These are phyloP conservation scores for Rubia yunnanensis DNA, from an alignment of 257 asterid genomes.

Conservation along the genomic window DNA sequence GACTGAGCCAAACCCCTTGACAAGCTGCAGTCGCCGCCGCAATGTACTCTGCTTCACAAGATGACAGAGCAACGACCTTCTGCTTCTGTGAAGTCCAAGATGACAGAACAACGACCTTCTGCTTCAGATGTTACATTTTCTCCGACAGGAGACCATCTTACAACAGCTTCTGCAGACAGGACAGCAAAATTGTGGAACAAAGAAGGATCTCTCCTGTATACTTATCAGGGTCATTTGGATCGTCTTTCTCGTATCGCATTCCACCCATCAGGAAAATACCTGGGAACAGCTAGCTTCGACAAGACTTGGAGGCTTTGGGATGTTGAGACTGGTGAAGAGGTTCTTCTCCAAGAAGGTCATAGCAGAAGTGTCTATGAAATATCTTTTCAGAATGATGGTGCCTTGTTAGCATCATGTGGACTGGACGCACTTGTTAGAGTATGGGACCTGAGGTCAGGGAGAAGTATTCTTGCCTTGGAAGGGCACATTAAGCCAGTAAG, in stretches of 20 bases:
- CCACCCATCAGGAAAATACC: slow-evolving; percentile 87
- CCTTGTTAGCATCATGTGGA: slow-evolving; percentile 92
- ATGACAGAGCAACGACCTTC: slow-evolving; percentile 74
- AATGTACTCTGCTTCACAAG: slow-evolving; percentile 33
- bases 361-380: slow-evolving; percentile 92
- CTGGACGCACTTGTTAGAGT: slow-evolving; percentile 89
- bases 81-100: no score
- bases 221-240: slow-evolving; percentile 84
- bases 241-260: slow-evolving; percentile 90
- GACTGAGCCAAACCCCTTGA: no score
- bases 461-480: slow-evolving; percentile 80
- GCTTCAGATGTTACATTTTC: slow-evolving; percentile 90
- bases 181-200: slow-evolving; percentile 74
- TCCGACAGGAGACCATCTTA: slow-evolving; percentile 51
- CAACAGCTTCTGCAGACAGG: slow-evolving; percentile 92
- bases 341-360: slow-evolving; percentile 97
- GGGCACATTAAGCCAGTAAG: slow-evolving; percentile 95
- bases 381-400: slow-evolving; percentile 79
- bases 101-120: slow-evolving; percentile 88
- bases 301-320: slow-evolving; percentile 97
- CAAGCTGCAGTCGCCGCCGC: no score
- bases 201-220: slow-evolving; percentile 59
- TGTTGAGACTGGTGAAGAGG: slow-evolving; percentile 88
- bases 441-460: slow-evolving; percentile 94
- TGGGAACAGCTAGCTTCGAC: slow-evolving; percentile 91